A percentile compares a stretch with the other conserved stretches of the same genome.
Conservation (phyloP, 306 rosid species). For the Biancaea sappan region DNA sequence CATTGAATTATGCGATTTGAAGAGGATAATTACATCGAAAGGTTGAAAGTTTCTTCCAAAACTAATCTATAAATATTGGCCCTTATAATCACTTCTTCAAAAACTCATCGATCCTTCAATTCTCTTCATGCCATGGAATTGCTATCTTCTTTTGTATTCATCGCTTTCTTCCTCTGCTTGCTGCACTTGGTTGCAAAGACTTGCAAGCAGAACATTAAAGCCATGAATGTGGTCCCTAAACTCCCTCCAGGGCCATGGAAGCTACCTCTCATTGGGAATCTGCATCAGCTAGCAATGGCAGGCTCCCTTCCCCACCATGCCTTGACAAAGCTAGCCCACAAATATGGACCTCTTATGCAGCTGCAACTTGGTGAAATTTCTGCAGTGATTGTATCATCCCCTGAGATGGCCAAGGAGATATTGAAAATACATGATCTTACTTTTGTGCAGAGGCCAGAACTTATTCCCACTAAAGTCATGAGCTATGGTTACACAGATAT, state of each 20-base stretch:
- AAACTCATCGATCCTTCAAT: no score
- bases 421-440: conserved; percentile 49
- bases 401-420: conserved; percentile 46
- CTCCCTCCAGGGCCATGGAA: conserved; percentile 44
- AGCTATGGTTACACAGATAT: conserved; percentile 30
- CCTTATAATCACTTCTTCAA: background rate
- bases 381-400: conserved; percentile 49
- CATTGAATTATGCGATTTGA: no score
- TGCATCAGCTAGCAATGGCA: conserved; percentile 30
- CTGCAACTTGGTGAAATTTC: conserved; percentile 48
- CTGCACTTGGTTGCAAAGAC: conserved; percentile 11
- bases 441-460: conserved; percentile 41
- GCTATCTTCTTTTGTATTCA: background rate
- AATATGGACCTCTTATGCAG: conserved; percentile 55
- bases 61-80: no score
- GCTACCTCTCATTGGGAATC: conserved; percentile 39
- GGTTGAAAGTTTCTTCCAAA: no score
- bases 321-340: conserved; percentile 35
- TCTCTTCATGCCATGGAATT: conserved; percentile 20
- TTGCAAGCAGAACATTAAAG: conserved; percentile 18
- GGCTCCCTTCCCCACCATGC: conserved; percentile 40
- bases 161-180: conserved; percentile 1
- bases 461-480: conserved; percentile 31
- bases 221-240: background rate
- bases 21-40: no score